These are phyloP conservation scores for Acacia pycnantha DNA, from an alignment of 331 rosid genomes.

Conservation along the genomic window DNA sequence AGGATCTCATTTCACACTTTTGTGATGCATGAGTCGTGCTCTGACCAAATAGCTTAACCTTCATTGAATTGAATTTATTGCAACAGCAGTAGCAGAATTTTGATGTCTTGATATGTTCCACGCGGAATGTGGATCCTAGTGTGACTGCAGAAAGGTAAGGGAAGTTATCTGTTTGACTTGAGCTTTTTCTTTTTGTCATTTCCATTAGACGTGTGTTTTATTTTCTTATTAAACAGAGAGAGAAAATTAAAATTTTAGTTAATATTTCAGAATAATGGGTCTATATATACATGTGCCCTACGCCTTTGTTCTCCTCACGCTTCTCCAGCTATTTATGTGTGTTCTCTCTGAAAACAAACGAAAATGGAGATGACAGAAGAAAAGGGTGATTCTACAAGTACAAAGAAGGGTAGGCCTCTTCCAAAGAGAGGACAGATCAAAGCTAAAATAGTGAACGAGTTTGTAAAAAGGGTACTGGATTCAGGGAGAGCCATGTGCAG, in stretches of 20 bases:
- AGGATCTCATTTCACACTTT: neutral
- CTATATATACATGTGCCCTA: conserved; percentile 14
- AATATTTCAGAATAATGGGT: neutral
- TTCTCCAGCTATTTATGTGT: neutral
- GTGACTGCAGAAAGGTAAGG: neutral
- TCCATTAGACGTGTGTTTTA: neutral
- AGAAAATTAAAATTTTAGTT: neutral
- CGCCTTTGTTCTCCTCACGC: neutral
- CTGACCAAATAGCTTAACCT: neutral
- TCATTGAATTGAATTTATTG: neutral
- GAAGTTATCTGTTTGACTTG: neutral
- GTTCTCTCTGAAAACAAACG: conserved; percentile 4
- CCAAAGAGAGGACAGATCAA: conserved; percentile 73
- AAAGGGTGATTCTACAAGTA: conserved; percentile 10
- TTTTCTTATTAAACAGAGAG: neutral
- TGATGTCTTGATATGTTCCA: neutral
- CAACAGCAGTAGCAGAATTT: neutral
- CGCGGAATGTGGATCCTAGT: neutral
- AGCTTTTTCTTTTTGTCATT: neutral
- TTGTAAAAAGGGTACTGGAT: conserved; percentile 35
- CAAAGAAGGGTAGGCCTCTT: conserved; percentile 38
- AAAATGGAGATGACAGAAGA: conserved; percentile 15
- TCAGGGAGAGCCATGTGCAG: conserved; percentile 37
- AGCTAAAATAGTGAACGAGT: conserved; percentile 35
- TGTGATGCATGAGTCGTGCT: neutral